These are phyloP conservation scores for Penicillium aurantiogriseum DNA, from an alignment of 2,329 filamentous ascomycete genomes.

Conservation along the genomic window DNA sequence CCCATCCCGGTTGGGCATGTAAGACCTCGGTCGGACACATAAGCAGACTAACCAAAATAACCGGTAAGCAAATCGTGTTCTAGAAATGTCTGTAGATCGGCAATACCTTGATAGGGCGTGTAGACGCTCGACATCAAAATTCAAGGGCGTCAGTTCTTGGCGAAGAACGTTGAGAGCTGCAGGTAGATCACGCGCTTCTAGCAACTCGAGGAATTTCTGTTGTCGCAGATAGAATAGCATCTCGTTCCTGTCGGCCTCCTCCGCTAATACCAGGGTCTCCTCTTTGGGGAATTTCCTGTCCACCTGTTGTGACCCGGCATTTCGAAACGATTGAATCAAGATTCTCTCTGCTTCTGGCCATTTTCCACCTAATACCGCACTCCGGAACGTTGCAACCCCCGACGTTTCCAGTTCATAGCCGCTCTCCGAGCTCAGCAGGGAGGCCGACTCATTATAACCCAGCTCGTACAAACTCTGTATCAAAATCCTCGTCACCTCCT, in stretches of 20 bases:
- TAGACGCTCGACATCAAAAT: constrained; percentile 72
- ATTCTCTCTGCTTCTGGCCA: constrained; percentile 86
- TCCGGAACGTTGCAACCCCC: constrained; percentile 80
- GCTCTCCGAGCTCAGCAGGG: constrained; percentile 73
- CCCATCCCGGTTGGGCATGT: constrained; percentile 75
- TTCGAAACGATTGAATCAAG: constrained; percentile 57
- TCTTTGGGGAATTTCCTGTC: constrained; percentile 25
- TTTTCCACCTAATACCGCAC: constrained; percentile 72
- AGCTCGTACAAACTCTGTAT: constrained; percentile 89
- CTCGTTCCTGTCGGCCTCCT: constrained; percentile 70
- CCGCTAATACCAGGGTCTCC: constrained; percentile 69
- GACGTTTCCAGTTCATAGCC: constrained; percentile 83
- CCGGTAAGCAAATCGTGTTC: not conserved
- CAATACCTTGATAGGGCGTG: constrained; percentile 74
- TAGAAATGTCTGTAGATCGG: not conserved
- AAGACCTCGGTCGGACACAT: constrained; percentile 85
- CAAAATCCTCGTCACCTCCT: constrained; percentile 88
- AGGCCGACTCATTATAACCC: constrained; percentile 77
- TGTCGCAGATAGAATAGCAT: constrained; percentile 88
- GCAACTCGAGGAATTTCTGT: constrained; percentile 89
- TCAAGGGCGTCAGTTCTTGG: constrained; percentile 80
- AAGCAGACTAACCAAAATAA: constrained; percentile 60
- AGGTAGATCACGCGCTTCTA: constrained; percentile 72
- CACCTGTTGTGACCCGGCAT: constrained; percentile 42
- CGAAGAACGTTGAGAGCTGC: constrained; percentile 79